phyloP scores from a whole-genome alignment of 2,329 filamentous ascomycete species.

The Apiospora aurea region DNA sequence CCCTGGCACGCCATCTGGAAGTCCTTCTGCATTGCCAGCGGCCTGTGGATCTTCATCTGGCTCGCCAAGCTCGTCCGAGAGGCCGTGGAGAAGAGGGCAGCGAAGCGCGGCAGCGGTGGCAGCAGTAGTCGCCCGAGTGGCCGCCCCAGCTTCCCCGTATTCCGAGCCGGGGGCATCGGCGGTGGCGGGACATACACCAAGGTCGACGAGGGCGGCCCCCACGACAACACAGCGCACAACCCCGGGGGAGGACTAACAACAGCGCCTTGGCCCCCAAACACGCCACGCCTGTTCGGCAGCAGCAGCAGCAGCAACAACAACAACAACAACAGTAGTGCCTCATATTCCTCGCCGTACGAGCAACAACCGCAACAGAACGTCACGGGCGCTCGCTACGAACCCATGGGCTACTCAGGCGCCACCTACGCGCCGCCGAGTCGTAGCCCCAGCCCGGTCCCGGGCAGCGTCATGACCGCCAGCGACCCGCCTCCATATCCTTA shows the following conservation, averaged over 20 bases:
- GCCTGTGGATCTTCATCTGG: slow-evolving; percentile 31
- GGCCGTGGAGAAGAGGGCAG: background rate
- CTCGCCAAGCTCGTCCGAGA: slow-evolving; percentile 23
- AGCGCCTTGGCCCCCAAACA: background rate
- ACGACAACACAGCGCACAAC: background rate
- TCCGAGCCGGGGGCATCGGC: background rate
- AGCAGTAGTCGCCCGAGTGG: background rate
- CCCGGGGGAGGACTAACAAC: background rate
- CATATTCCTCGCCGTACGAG: background rate
- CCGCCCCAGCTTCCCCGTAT: background rate
- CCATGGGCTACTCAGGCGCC: slow-evolving; percentile 23
- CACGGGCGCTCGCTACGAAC: slow-evolving; percentile 17
- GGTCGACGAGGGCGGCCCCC: slow-evolving; percentile 21
- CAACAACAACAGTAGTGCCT: background rate
- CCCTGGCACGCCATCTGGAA: slow-evolving; percentile 30
- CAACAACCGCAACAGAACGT: background rate
- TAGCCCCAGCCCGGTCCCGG: slow-evolving; percentile 23
- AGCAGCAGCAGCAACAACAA: too few relatives aligned
- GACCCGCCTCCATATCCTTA: background rate
- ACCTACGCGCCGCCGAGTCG: background rate
- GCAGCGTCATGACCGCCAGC: slow-evolving; percentile 6
- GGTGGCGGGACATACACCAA: slow-evolving; percentile 23
- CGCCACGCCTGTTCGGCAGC: background rate
- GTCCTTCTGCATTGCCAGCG: slow-evolving; percentile 30
- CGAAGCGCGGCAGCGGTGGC: background rate